A percentile compares a stretch with the other conserved stretches of the same genome.
These are phyloP conservation scores for Spathaspora gorwiae DNA, from an alignment of 805 yeast genomes.

Conservation along the genomic window DNA sequence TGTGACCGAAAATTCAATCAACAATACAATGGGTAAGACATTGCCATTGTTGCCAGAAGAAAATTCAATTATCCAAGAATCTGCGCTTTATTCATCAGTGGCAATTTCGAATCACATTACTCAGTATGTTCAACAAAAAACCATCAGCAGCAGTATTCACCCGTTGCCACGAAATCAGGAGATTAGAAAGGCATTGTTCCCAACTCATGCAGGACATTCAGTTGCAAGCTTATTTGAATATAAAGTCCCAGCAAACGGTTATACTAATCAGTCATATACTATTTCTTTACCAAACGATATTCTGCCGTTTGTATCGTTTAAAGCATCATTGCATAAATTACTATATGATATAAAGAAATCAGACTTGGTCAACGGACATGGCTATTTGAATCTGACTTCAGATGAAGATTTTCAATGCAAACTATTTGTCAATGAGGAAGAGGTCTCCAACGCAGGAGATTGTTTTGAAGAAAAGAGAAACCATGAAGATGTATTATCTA, in stretches of 20 bases:
- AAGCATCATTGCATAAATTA: constrained; percentile 30
- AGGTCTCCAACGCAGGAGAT: constrained; percentile 28
- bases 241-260: constrained; percentile 35
- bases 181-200: constrained; percentile 27
- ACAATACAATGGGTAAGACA: constrained; percentile 26
- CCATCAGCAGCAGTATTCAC: background rate
- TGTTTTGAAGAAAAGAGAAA: constrained; percentile 23
- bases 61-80: constrained; percentile 34
- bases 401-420: constrained; percentile 42
- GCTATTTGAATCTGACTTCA: constrained; percentile 24
- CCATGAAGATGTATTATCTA: constrained; percentile 17
- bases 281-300: constrained; percentile 34
- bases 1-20: constrained; percentile 4
- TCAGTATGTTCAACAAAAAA: constrained; percentile 13
- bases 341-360: constrained; percentile 27
- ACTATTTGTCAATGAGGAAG: constrained; percentile 35
- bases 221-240: constrained; percentile 34
- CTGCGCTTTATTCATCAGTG: constrained; percentile 30
- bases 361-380: constrained; percentile 30
- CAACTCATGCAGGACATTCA: constrained; percentile 22
- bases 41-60: constrained; percentile 20
- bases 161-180: constrained; percentile 22
- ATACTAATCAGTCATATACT: constrained; percentile 34
- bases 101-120: constrained; percentile 9
- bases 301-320: constrained; percentile 29